Base-by-base conservation (phyloP, 352 stramenopile genomes). In the Phytophthora kernoviae region DNA sequence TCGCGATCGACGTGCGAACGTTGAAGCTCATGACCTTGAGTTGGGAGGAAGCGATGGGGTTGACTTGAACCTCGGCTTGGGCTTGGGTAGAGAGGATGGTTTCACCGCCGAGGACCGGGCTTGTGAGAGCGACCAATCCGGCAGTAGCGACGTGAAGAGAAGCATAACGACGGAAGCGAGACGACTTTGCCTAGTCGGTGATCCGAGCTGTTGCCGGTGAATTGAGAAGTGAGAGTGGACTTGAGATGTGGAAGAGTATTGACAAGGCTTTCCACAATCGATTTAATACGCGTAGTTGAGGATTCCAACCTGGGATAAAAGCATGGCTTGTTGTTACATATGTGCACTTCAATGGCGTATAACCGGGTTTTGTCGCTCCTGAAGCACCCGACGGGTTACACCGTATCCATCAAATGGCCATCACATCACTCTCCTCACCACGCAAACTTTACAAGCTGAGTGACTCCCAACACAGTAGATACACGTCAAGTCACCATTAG, bases 1-100 rank as follows among this genome's bases (percentile, higher is more conserved):
- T 78, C 1, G 79, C 77, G 26, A 79, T 18, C 15, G 77, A 75
- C 46, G 79, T 89, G 34, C 79, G 77, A 6, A 87, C 17, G 51
- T 89, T 89, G 60, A 89, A 86, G 50, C 51, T 84, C 75, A 85
- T 85, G 45, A 87, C 68, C n/a, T 83, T 81, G 48, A 85, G 53
- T 27, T 59, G 54, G n/a, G 32, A 49, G n/a, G 54, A 50, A 18
- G 40, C 20, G 8, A 11, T 14, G 8, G n/a, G 8, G 11, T 43
- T 18, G n/a, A 52, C 40, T 30, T 30, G 24, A 6, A 30, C 24
- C 3, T 43, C 17, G n/a, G 52, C 40, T 22, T 64, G 56, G 4
- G 5, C 20, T 39, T 58, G 47, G 11, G 41, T 40, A 2, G 51
- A 21, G 9, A 53, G 24, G 6, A 37, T 34, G 5, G 41, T 11